Evolutionary conservation across 371 early-diverging fungal genomes (phyloP), one percentile per base, ranked within the genome.

Genomic region (Gilbertella persicaria): DNA sequence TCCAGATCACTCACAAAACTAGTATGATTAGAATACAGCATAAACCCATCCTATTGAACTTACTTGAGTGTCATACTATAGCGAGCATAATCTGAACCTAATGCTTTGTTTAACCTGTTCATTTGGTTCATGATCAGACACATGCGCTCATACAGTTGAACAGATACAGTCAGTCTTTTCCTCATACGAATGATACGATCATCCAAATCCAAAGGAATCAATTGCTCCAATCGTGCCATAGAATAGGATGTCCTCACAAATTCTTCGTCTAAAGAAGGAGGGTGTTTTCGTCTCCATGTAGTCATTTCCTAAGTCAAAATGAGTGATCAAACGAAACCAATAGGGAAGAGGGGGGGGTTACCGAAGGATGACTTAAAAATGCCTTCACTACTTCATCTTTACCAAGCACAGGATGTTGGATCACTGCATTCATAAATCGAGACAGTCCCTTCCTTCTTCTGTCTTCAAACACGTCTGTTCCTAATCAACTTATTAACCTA

Each of bases 371-470:
- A 1, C 83, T 84, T 40, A 90, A 63, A 62, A 89, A 90, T 0
- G 78, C 79, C 20, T 69, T 50, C 1, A 89, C 84, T 0, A 83
- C 58, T 5, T 79, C 78, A 50, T 92, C 91, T 50, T 77, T 73
- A n/a, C 79, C 73, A 20, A 93, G 57, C 0, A 81, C 71, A 3
- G 93, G 93, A 62, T 93, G 93, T 36, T 88, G 78, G 25, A 77
- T 83, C n/a, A 91, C 53, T 4, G 85, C 81, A 66, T 90, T 88
- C 43, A 86, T 81, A 53, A 90, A 93, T 19, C 93, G 75, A 0
- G 77, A 60, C 19, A 93, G 58, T 2, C 90, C 90, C 21, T 83
- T 83, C 25, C 89, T 77, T 23, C 93, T 72, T 50, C 79, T 76
- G 45, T 90, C 90, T 39, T 90, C 60, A 70, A 93, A 93, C 12